Evolutionary conservation across 495 filamentous ascomycete species (phyloP), one percentile per base, ranked within the genome.

Genomic region (Trichocladium antarcticum): DNA sequence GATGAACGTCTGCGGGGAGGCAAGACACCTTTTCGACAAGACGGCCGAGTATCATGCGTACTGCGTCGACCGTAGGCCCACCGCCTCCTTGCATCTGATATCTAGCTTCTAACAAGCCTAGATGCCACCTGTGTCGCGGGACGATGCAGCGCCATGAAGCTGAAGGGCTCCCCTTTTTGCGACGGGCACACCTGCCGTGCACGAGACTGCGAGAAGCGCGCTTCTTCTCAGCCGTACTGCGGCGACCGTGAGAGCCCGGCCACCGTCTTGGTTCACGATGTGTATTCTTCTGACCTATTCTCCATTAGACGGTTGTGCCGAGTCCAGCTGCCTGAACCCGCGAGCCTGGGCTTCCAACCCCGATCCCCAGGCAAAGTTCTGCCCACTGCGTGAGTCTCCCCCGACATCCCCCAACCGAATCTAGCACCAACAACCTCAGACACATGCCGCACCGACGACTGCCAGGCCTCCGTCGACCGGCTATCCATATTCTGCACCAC

Each of bases 51-150:
- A 63, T n/a, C 52, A 47, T 0, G 28, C n/a, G 8, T 63, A 44
- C 22, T 68, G 65, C 29, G 47, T 45, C 14, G 29, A 53, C 1
- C 65, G 65, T 68, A 22, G 48, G 65, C 50, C 10, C 17, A 8
- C 5, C 10, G 5, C 32, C 15, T 27, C 24, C 24, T 8, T 3
- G 24, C 31, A 5, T 36, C 31, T 1, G 14, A 12, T 2, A 17
- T 2, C 4, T 6, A 12, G 2, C 50, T 20, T 12, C 31, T 21
- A 21, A 19, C n/a, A 14, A 12, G 6, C 1, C n/a, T 42, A 68
- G 65, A 67, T 15, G 61, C 56, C 28, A 54, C 42, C 29, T 68
- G 65, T 48, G 40, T 56, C 1, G 51, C 39, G 6, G 19, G 31
- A 9, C 45, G 41, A 3, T 68, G 65, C 27, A 27, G 15, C 1